Evolutionary conservation across 495 filamentous ascomycete species (phyloP), one percentile per base, ranked within the genome.

Genomic region (Entonaema liquescens): DNA sequence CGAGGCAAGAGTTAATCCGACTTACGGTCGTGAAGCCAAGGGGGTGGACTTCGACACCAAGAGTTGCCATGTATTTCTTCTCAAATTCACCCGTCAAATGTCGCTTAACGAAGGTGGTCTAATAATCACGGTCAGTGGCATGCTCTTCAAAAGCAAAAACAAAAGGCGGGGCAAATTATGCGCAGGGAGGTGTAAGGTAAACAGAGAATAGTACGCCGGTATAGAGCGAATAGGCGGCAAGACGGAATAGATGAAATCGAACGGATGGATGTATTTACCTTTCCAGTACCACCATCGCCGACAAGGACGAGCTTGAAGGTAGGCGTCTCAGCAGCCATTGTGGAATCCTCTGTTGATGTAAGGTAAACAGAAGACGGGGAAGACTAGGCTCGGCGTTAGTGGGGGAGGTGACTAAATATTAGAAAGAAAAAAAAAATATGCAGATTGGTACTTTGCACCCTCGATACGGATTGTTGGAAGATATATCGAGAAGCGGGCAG

Each of bases 31-130:
- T 93, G 89, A 97, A 97, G 75, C 87, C 89, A 67, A 97, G 90
- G 79, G 94, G 93, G 85, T 99, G 96, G 73, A 99, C 96, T 81
- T 99, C 96, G 75, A 99, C 96, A 91, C 96, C 96, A 65, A 99
- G 90, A 62, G 96, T 99, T 70, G 96, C 96, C 81, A 99, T 98
- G 84, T 99, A 99, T 86, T 98, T 99, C 91, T 99, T 99, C 88
- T 99, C 96, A 80, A 99, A 99, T 81, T 99, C 96, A 72, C 96
- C 96, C 79, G 96, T 98, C 87, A 98, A 85, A 83, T 99, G 96
- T 77, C 96, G 96, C 90, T 98, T 99, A 86, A 99, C 96, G 87
- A 99, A 99, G 79, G 96, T 99, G 79, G 96, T 99, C 96, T 99
- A 81, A 44, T 47, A 42, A 66, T 61, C 4, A 70, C 50, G 73